Percentiles rank a stretch among this genome's conserved stretches.
phyloP scores from a whole-genome alignment of 1,284 basidiomycete genomes.

The Tylopilus orsonianus region DNA sequence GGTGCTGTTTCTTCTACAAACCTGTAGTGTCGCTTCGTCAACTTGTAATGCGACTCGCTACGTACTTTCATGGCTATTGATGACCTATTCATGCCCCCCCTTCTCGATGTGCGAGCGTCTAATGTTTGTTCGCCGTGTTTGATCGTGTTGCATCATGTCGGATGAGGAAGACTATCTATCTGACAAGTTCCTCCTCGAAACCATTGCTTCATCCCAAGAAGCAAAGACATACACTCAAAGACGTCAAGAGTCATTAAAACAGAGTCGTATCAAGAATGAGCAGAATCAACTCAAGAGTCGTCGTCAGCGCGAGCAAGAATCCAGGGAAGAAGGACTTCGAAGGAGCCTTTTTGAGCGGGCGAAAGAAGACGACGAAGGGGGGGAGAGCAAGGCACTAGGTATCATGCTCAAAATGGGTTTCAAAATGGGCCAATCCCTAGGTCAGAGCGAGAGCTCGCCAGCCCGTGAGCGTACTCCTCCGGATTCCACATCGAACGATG shows the following conservation, averaged over 20 bases:
- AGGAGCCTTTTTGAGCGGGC: constrained; percentile 78
- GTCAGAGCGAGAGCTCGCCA: constrained; percentile 37
- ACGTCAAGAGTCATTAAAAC: constrained; percentile 61
- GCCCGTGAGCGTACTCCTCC: constrained; percentile 7
- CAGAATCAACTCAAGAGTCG: constrained; percentile 61
- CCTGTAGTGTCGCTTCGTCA: constrained; percentile 41
- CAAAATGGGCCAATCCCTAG: constrained; percentile 75
- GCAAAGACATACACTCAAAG: constrained; percentile 66
- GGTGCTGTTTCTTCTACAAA: constrained; percentile 45
- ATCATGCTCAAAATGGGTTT: constrained; percentile 93
- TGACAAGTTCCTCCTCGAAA: constrained; percentile 70
- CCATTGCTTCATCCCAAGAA: constrained; percentile 29
- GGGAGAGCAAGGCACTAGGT: constrained; percentile 68
- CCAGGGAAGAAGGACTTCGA: constrained; percentile 71
- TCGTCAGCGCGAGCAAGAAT: constrained; percentile 69
- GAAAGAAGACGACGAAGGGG: constrained; percentile 54
- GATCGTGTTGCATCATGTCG: constrained; percentile 34
- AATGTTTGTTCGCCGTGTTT: constrained; percentile 23
- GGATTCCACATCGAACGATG: constrained; percentile 4
- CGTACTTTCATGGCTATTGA: constrained; percentile 34
- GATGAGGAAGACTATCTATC: constrained; percentile 80
- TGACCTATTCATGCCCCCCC: constrained; percentile 25
- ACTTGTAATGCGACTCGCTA: constrained; percentile 35
- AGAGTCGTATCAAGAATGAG: constrained; percentile 60
- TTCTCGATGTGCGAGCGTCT: constrained; percentile 3